phyloP scores from a whole-genome alignment of 2,329 filamentous ascomycete genomes.

The Colletotrichum sp. region DNA sequence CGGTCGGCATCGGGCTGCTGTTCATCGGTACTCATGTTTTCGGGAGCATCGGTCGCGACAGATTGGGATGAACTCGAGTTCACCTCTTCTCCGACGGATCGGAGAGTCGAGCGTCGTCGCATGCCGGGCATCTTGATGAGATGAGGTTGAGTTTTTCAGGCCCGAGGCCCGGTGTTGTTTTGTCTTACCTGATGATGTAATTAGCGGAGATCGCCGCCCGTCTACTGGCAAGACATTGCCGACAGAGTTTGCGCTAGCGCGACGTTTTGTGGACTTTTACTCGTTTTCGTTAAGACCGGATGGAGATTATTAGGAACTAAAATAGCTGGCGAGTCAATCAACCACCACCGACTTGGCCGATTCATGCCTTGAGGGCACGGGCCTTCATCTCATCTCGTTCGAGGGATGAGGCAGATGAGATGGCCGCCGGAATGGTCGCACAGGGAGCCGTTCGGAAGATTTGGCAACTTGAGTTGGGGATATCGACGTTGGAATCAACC shows the following conservation, averaged over 20 bases:
- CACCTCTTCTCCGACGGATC: neutral
- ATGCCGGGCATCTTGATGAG: neutral
- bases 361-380: constrained; percentile 13
- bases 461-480: neutral
- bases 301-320: neutral
- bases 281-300: neutral
- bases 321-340: constrained; percentile 1
- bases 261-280: neutral
- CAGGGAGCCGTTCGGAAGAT: neutral
- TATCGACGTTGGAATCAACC: neutral
- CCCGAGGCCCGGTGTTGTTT: neutral
- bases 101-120: neutral
- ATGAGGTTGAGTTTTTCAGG: constrained; percentile 3
- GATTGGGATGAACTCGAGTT: neutral
- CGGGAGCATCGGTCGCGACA: neutral
- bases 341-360: neutral
- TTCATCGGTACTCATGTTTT: constrained; percentile 1
- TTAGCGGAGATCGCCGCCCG: constrained; percentile 3
- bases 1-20: neutral
- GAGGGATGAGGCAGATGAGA: neutral
- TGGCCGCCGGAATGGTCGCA: neutral
- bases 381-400: neutral
- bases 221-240: neutral
- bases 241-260: constrained; percentile 6
- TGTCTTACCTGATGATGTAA: constrained; percentile 9